phyloP scores from a whole-genome alignment of 2,329 filamentous ascomycete species.

The Aspergillus sp. region DNA sequence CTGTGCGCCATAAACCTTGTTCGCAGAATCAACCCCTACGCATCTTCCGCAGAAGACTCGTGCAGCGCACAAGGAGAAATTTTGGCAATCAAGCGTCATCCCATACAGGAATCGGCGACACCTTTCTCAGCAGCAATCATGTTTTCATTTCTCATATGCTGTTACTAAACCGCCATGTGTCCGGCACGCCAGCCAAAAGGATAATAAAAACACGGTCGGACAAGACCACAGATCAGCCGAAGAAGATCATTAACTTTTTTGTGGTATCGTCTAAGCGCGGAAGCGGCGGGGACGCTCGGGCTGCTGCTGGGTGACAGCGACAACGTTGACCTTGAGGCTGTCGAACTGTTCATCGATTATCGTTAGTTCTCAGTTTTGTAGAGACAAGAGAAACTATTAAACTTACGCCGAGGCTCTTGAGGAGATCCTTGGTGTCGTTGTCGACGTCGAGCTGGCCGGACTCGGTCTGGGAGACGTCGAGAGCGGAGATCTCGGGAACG shows the following conservation, averaged over 20 bases:
- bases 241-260: slow-evolving; percentile 35
- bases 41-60: slow-evolving; percentile 21
- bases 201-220: slow-evolving; percentile 27
- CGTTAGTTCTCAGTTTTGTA: neutral
- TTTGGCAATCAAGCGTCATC: slow-evolving; percentile 95
- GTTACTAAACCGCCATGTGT: slow-evolving; percentile 33
- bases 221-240: slow-evolving; percentile 37
- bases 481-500: slow-evolving; percentile 96
- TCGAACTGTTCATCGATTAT: slow-evolving; percentile 72
- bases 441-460: slow-evolving; percentile 93
- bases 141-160: slow-evolving; percentile 46
- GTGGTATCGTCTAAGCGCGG: slow-evolving; percentile 18
- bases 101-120: slow-evolving; percentile 82
- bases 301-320: slow-evolving; percentile 88
- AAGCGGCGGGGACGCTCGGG: slow-evolving; percentile 79
- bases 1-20: neutral
- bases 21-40: slow-evolving; percentile 24
- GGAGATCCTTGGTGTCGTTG: slow-evolving; percentile 95
- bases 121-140: slow-evolving; percentile 63
- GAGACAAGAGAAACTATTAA: slow-evolving; percentile 3
- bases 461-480: slow-evolving; percentile 95
- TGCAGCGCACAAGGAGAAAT: slow-evolving; percentile 35
- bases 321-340: slow-evolving; percentile 94
- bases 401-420: slow-evolving; percentile 98
- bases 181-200: slow-evolving; percentile 30